A percentile compares a stretch with the other conserved stretches of the same genome.
Conservation (phyloP, 768 basidiomycete species). For the Termitomyces sp. region DNA sequence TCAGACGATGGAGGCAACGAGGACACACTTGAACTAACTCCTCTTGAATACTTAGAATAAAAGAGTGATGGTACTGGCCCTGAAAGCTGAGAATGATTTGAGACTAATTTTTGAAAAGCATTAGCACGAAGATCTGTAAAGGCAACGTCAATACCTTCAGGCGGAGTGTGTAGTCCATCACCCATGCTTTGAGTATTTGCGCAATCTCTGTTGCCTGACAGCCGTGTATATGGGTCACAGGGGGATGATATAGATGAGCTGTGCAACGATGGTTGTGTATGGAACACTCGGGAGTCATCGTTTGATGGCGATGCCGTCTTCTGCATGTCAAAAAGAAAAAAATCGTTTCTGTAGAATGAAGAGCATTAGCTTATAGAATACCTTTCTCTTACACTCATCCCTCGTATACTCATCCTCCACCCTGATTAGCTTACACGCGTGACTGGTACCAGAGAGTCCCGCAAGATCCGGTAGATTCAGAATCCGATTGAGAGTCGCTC, state of each 20-base stretch:
- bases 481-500: constrained; percentile 34
- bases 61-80: neutral
- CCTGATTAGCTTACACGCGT: neutral
- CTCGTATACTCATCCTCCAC: neutral
- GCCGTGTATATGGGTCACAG: neutral
- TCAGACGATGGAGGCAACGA: constrained; percentile 13
- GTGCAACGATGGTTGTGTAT: neutral
- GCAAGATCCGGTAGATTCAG: constrained; percentile 39
- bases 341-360: too few relatives aligned
- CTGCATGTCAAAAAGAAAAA: neutral
- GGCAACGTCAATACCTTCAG: neutral
- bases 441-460: constrained; percentile 20
- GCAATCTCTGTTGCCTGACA: neutral
- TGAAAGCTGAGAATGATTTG: neutral
- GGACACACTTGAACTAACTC: neutral
- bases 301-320: neutral
- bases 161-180: neutral
- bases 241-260: neutral
- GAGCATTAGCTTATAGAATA: neutral
- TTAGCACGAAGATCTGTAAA: neutral
- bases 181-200: neutral
- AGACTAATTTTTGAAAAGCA: neutral
- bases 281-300: neutral
- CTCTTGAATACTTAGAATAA: neutral
- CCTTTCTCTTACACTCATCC: neutral